Base-by-base conservation (phyloP, 2,329 filamentous ascomycete species). In the Arthroderma sp. region DNA sequence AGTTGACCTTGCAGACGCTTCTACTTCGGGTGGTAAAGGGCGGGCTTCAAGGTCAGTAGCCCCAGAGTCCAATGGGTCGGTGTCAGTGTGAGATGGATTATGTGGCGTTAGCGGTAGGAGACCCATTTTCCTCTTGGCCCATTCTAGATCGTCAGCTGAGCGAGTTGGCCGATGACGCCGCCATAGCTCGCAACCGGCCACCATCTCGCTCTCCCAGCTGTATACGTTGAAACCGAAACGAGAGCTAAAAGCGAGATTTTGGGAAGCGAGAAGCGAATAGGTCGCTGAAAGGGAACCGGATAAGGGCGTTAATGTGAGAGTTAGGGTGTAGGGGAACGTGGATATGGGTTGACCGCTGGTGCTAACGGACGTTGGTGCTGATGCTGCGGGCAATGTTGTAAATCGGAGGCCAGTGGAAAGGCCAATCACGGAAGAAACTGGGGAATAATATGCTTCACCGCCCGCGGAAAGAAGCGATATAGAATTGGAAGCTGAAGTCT, bases 191-290 rank as follows among this genome's bases (percentile, higher is more conserved):
- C 86, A 85, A 9, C 91, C 91, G 27, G 96, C 75, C 28, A 87
- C 81, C 71, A 94, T 82, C 47, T 91, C 84, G 59, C 86, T 94
- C 68, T 98, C 91, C 68, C 95, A 98, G 60, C 86, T 94, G 66
- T 95, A 96, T 41, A 95, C 83, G 57, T 98, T 98, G 66, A 98
- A 98, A 58, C 93, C 87, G 66, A 96, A 89, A 41, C 83, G 80
- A 22, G 87, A 93, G 51, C 87, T 91, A 41, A 98, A 74, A 7
- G 86, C 84, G 53, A 94, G 77, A 55, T 86, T 79, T 31, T 77
- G 77, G 3, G 86, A 86, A 1, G 89, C 89, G 57, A 85, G 83
- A 40, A 96, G 85, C 0, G 91, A 85, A 61, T 98, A 98, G 10
- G 80, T 94, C 32, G 87, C 85, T 46, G 83, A 88, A 48, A 98